Evolutionary conservation across 805 yeast genomes (phyloP), one percentile per base, ranked within the genome.

Genomic region (Ogataea angusta): DNA sequence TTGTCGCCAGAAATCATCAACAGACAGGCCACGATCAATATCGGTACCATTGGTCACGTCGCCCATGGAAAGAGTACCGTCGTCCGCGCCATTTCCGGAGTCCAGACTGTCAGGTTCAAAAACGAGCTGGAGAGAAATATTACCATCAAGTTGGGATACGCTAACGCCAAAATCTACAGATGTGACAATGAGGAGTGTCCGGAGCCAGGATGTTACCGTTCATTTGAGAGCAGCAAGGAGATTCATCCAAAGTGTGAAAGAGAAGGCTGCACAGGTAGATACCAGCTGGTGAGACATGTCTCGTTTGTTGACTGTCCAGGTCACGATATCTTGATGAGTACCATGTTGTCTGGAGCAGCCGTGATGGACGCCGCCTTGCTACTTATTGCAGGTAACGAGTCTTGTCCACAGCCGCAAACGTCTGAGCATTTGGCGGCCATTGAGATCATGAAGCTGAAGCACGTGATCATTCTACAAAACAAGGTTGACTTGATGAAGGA

Each of bases 271-370:
- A 66, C 64, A n/a, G 95, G 95, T 41, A 85, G 95, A 63, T 90
- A 89, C 69, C 78, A 78, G 57, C 76, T 93, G 54, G 80, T 89
- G 30, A 88, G 99, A 69, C 99, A 93, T 64, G 99, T 93, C 39
- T 88, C 96, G 9, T 95, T 95, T 59, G 99, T 95, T 47, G 99
- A 93, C 75, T 95, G 99, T 75, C 99, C 99, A 46, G 99, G 99
- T 67, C 99, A 93, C 85, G 99, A 93, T 75, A 95, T 93, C 73
- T 82, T 93, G 67, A 93, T 93, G 99, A 89, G 97, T 77, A 93
- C 99, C 53, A 93, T 93, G 99, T 82, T 93, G 79, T 90, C 98
- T 34, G 99, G 99, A 64, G 99, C 99, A 26, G 99, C 99, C 13
- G 99, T 93, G 51, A 93, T 93, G 99, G 99, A 93, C 69, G 99